Evolutionary conservation across 257 asterid species (phyloP).

Genomic region (Nemophila menziesii): DNA sequence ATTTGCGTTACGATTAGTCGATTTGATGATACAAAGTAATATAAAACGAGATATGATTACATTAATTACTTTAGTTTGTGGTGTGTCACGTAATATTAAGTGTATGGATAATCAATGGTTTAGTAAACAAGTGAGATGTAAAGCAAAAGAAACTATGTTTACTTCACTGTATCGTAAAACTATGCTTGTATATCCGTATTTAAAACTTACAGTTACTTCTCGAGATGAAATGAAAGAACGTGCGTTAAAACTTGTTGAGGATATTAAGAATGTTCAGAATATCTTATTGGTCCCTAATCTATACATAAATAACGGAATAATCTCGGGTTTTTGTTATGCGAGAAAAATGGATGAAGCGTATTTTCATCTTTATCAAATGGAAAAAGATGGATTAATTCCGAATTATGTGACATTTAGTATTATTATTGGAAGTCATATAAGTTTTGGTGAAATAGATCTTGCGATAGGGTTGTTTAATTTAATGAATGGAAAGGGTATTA

Average conservation of each 20-base stretch:
- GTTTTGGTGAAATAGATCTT: slow-evolving; percentile 27
- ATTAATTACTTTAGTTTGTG: slow-evolving; percentile 35
- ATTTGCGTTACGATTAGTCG: slow-evolving; percentile 38
- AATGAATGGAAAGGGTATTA: slow-evolving; percentile 34
- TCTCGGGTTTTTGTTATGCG: slow-evolving; percentile 38
- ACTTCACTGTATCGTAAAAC: slow-evolving; percentile 22
- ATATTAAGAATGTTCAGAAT: slow-evolving; percentile 12
- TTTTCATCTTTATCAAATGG: slow-evolving; percentile 30
- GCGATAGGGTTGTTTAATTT: slow-evolving; percentile 42
- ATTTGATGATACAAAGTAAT: slow-evolving; percentile 41
- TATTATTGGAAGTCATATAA: slow-evolving; percentile 41
- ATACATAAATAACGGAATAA: slow-evolving; percentile 34
- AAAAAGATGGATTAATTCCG: slow-evolving; percentile 33
- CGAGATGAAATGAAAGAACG: slow-evolving; percentile 22
- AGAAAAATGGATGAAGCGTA: slow-evolving; percentile 36
- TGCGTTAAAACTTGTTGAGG: slow-evolving; percentile 24
- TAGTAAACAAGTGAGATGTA: slow-evolving; percentile 14
- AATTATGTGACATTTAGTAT: slow-evolving; percentile 54
- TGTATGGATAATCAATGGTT: slow-evolving; percentile 20
- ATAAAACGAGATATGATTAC: slow-evolving; percentile 36
- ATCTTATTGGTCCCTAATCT: slow-evolving; percentile 24
- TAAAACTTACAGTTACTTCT: slow-evolving; percentile 19
- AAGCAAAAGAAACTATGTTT: slow-evolving; percentile 29
- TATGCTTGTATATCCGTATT: slow-evolving; percentile 10
- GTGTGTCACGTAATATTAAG: slow-evolving; percentile 37